A percentile compares a stretch with the other conserved stretches of the same genome.
phyloP scores from a whole-genome alignment of 192 early-diverging fungal species.

The Entomortierella parvispora region DNA sequence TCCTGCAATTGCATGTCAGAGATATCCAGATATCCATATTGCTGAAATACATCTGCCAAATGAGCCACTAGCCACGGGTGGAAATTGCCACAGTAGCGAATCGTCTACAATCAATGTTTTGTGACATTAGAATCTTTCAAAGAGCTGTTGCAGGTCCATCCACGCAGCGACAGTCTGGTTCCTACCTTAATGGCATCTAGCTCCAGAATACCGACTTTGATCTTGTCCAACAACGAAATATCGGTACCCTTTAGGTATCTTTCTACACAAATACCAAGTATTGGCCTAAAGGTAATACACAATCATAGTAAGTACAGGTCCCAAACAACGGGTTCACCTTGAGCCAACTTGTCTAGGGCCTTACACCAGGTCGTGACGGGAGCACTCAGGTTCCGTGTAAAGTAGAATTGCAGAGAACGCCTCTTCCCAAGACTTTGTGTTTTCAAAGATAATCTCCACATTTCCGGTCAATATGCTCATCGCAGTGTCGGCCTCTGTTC shows the following conservation, averaged over 20 bases:
- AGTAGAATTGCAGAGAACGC: constrained; percentile 60
- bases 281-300: constrained; percentile 23
- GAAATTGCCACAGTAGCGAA: constrained; percentile 36
- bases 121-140: too few species aligned
- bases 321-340: too few species aligned
- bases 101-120: constrained; percentile 12
- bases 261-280: constrained; percentile 29
- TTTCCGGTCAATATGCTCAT: constrained; percentile 46
- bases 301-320: neutral
- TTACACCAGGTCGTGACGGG: constrained; percentile 34
- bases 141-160: too few species aligned
- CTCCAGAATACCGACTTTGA: constrained; percentile 51
- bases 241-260: constrained; percentile 41
- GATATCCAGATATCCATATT: constrained; percentile 57
- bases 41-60: constrained; percentile 56
- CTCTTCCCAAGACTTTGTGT: constrained; percentile 61
- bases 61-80: constrained; percentile 73
- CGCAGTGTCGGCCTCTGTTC: constrained; percentile 6
- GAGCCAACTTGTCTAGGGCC: too few species aligned
- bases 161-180: neutral
- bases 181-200: constrained; percentile 57
- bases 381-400: constrained; percentile 58
- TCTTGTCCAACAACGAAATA: constrained; percentile 50
- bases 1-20: constrained; percentile 53
- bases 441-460: constrained; percentile 45